Base-by-base conservation (phyloP, 2,329 filamentous ascomycete genomes). In the Cladophialophora psammophila region DNA sequence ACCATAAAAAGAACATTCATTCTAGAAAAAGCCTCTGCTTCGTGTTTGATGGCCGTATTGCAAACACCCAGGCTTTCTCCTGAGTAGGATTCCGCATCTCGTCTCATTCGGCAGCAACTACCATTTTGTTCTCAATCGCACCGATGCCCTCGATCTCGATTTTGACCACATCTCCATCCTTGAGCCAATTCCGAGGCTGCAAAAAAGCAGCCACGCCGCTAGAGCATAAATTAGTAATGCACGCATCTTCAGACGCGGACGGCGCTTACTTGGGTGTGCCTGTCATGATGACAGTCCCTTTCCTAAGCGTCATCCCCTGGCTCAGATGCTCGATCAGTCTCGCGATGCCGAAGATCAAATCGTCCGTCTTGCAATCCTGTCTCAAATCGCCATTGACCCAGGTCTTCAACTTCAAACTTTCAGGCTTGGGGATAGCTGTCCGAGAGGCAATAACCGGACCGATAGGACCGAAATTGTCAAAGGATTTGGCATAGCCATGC, bases 381-480 rank as follows among this genome's bases (percentile, higher is more conserved):
- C 60, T 40, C 36, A 65, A 9, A 1, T 64, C 50, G 12, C 62
- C 65, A 20, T 67, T 67, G 35, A 67, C 55, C 36, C 55, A 60
- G 15, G 65, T 67, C 61, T 32, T 54, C n/a, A 67, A 50, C n/a
- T 34, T 34, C 9, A 66, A 26, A 18, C 10, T 45, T 32, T 60
- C 45, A 12, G 61, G 56, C 35, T 64, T 32, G 12, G 34, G 13
- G 18, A 53, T 60, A 60, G 89, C 63, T 1, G 79, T 78, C 42
- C 79, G 78, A 56, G 84, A 85, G 7, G 91, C 90, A 69, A 93
- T 91, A 1, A 87, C 90, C 0, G 91, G 91, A 0, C 91, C 90
- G 72, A 87, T 90, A 0, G 90, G 91, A 5, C 89, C 90, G 88
- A 90, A 93, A 13, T 88, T 88, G 77, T 93, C 90, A 70, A 91